phyloP scores from a whole-genome alignment of 2,329 filamentous ascomycete genomes.

The Trichoderma cornu-damae region DNA sequence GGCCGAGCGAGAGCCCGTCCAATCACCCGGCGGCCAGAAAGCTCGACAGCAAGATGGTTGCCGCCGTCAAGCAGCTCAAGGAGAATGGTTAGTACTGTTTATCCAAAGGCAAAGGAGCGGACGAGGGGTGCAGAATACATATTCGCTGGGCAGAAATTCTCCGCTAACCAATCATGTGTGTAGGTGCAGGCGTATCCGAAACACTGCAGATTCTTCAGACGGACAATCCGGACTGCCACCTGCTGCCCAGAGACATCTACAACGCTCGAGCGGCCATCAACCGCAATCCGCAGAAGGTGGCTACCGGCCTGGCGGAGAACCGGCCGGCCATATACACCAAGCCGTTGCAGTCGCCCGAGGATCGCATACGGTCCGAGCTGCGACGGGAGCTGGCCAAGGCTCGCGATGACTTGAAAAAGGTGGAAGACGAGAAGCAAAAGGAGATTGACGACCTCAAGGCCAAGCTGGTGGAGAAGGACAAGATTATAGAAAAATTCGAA shows the following conservation, averaged over 20 bases:
- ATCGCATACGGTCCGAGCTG: constrained; percentile 58
- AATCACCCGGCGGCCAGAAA: constrained; percentile 62
- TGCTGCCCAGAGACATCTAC: constrained; percentile 62
- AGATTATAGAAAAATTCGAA: constrained; percentile 58
- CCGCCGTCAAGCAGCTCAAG: constrained; percentile 60
- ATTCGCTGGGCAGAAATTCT: constrained; percentile 25
- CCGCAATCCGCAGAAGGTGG: constrained; percentile 58
- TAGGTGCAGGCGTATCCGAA: constrained; percentile 59
- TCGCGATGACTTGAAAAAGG: constrained; percentile 51
- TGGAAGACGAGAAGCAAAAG: constrained; percentile 52
- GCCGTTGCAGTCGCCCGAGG: constrained; percentile 57
- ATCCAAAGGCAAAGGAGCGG: constrained; percentile 23
- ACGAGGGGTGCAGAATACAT: neutral
- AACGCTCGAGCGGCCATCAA: constrained; percentile 63
- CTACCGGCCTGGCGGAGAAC: constrained; percentile 54
- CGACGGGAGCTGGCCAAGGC: constrained; percentile 55
- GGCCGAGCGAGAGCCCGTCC: constrained; percentile 61
- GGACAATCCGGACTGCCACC: constrained; percentile 58
- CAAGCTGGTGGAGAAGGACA: constrained; percentile 58
- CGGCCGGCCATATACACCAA: constrained; percentile 63
- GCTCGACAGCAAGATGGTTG: constrained; percentile 62
- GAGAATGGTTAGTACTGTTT: constrained; percentile 49
- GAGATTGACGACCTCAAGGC: constrained; percentile 55
- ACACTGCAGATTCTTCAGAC: constrained; percentile 62
- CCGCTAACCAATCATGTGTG: constrained; percentile 27